Percentiles rank a stretch among this genome's conserved stretches.
These are phyloP conservation scores for Polytrichum commune DNA, from an alignment of 225 moss, liverwort and hornwort species.

Conservation along the genomic window DNA sequence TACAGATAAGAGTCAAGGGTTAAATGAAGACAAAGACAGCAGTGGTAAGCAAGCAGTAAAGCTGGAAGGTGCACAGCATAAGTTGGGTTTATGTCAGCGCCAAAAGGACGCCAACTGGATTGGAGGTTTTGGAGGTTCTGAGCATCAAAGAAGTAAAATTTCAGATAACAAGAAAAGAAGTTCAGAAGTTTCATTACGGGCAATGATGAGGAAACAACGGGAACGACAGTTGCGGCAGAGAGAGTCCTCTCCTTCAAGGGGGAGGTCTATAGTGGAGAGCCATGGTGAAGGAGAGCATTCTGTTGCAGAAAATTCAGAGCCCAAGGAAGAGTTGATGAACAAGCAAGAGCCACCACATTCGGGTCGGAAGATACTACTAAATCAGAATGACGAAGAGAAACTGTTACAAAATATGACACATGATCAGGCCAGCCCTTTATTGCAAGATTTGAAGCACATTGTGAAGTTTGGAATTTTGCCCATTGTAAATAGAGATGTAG, in stretches of 20 bases:
- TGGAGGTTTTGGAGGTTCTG: conserved; percentile 17
- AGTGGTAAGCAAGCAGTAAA: conserved; percentile 7
- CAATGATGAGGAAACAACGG: conserved; percentile 79
- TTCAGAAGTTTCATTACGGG: conserved; percentile 64
- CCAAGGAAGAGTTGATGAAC: conserved; percentile 27
- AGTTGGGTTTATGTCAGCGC: conserved; percentile 12
- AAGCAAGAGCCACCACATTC: conserved; percentile 12
- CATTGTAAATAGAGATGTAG: conserved; percentile 13
- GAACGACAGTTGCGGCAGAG: conserved; percentile 51
- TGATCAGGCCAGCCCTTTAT: conserved; percentile 15
- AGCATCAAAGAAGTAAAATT: conserved; percentile 16
- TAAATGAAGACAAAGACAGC: conserved; percentile 13
- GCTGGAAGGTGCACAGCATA: conserved; percentile 19
- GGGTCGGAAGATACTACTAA: conserved; percentile 7
- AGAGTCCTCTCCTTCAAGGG: conserved; percentile 46
- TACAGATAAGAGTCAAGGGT: conserved; percentile 32
- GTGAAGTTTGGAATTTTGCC: conserved; percentile 17
- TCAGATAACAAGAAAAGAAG: conserved; percentile 22
- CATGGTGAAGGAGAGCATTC: conserved; percentile 47
- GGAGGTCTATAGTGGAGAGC: conserved; percentile 43
- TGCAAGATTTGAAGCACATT: conserved; percentile 20
- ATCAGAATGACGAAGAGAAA: conserved; percentile 10
- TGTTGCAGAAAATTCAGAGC: conserved; percentile 34
- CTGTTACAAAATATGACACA: conserved; percentile 10
- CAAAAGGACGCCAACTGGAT: conserved; percentile 18